Conservation (phyloP, 1,139 yeast genomes). For the Pneumocystis canis region DNA sequence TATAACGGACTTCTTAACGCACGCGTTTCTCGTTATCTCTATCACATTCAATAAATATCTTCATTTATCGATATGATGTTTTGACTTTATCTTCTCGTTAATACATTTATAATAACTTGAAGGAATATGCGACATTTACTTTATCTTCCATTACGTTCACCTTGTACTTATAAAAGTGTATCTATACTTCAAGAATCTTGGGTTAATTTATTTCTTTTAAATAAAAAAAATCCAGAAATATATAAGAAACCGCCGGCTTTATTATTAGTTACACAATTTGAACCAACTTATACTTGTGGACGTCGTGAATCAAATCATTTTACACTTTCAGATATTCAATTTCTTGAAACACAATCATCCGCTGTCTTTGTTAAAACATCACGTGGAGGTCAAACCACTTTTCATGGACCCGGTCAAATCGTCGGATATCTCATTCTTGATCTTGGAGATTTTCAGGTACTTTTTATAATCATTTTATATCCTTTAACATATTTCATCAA, state of each 20-base stretch:
- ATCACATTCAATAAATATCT: no score
- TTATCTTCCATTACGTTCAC: background rate
- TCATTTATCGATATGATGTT: no score
- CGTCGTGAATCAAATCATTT: constrained; percentile 42
- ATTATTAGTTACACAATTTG: constrained; percentile 34
- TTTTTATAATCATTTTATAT: background rate
- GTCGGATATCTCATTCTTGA: constrained; percentile 77
- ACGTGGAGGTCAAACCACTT: constrained; percentile 95
- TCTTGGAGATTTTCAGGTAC: constrained; percentile 36
- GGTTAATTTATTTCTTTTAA: background rate
- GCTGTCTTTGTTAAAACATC: constrained; percentile 56
- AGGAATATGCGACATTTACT: background rate
- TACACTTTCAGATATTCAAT: background rate
- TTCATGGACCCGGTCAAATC: constrained; percentile 91
- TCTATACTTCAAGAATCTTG: background rate
- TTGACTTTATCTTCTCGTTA: no score
- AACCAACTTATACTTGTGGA: constrained; percentile 81
- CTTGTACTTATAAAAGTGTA: background rate
- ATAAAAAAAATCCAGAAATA: background rate
- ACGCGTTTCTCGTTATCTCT: no score
- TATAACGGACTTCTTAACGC: no score
- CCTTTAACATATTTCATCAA: constrained; percentile 2
- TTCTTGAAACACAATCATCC: constrained; percentile 19
- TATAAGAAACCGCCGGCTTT: background rate
- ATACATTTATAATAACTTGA: no score